phyloP scores from a whole-genome alignment of 495 filamentous ascomycete species.

The Daldinia vernicosa region DNA sequence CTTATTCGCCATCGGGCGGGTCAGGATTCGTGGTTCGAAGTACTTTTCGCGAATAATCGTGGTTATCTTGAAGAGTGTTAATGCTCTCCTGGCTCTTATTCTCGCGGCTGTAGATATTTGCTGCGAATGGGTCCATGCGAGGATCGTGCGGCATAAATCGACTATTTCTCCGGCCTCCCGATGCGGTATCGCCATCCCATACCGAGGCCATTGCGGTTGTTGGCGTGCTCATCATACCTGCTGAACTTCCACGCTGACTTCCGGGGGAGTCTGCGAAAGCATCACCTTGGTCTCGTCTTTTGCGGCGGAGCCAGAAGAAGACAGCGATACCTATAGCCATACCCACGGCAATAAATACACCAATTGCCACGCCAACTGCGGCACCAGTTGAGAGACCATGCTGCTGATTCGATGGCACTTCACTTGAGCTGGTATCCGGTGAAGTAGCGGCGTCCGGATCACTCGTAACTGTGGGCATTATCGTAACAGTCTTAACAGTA shows the following conservation, averaged over 20 bases:
- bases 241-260: conserved; percentile 52
- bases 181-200: conserved; percentile 51
- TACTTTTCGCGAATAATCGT: conserved; percentile 64
- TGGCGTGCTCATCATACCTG: conserved; percentile 51
- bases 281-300: conserved; percentile 43
- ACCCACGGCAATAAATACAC: conserved; percentile 47
- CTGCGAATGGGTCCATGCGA: conserved; percentile 61
- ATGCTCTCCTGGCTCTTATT: conserved; percentile 64
- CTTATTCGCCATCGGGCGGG: conserved; percentile 46
- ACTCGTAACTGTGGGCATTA: conserved; percentile 38
- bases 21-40: conserved; percentile 65
- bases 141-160: conserved; percentile 63
- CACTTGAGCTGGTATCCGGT: conserved; percentile 32
- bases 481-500: conserved; percentile 53
- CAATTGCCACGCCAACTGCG: conserved; percentile 55
- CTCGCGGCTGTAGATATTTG: conserved; percentile 56
- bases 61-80: conserved; percentile 63
- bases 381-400: conserved; percentile 48
- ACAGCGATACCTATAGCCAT: conserved; percentile 41
- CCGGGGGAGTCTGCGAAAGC: conserved; percentile 34
- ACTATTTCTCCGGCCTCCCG: conserved; percentile 54
- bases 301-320: conserved; percentile 49
- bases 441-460: neutral
- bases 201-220: conserved; percentile 47
- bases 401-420: conserved; percentile 16